Evolutionary conservation across 2,329 filamentous ascomycete species (phyloP).

Genomic region (Ophiostoma perfectum): DNA sequence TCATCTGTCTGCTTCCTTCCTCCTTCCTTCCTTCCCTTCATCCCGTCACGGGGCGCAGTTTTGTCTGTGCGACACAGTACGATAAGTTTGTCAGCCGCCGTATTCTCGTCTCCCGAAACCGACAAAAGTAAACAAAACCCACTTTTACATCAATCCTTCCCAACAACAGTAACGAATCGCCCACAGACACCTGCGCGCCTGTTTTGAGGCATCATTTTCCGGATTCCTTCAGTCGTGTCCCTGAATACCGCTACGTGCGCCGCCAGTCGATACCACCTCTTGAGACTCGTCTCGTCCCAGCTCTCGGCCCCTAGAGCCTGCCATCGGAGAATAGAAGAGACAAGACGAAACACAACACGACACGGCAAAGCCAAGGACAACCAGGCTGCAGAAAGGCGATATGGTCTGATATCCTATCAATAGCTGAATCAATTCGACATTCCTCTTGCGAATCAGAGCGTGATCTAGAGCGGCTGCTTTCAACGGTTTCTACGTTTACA

Average conservation of each 20-base stretch:
- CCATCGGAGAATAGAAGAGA: constrained; percentile 6
- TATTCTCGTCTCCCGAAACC: constrained; percentile 16
- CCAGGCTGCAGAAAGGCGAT: not conserved
- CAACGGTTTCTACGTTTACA: constrained; percentile 6
- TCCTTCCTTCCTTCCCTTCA: not conserved
- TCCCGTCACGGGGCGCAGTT: not conserved
- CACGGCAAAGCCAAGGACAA: not conserved
- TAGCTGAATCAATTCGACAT: not conserved
- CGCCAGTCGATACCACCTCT: not conserved
- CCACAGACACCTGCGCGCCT: not conserved
- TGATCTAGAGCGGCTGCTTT: not conserved
- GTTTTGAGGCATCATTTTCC: not conserved
- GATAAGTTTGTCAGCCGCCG: constrained; percentile 5
- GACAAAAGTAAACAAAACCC: constrained; percentile 24
- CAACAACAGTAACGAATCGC: constrained; percentile 12
- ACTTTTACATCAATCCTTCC: constrained; percentile 15
- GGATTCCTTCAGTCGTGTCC: not conserved
- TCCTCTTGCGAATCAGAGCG: not conserved
- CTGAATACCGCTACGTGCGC: too few species aligned
- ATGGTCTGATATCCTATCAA: not conserved
- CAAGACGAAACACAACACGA: not conserved
- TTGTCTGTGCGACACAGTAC: not conserved
- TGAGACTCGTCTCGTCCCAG: not conserved
- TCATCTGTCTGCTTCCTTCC: not conserved
- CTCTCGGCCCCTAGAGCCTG: not conserved